These are phyloP conservation scores for Saccharomycopsis babjevae DNA, from an alignment of 805 yeast species.

Conservation along the genomic window DNA sequence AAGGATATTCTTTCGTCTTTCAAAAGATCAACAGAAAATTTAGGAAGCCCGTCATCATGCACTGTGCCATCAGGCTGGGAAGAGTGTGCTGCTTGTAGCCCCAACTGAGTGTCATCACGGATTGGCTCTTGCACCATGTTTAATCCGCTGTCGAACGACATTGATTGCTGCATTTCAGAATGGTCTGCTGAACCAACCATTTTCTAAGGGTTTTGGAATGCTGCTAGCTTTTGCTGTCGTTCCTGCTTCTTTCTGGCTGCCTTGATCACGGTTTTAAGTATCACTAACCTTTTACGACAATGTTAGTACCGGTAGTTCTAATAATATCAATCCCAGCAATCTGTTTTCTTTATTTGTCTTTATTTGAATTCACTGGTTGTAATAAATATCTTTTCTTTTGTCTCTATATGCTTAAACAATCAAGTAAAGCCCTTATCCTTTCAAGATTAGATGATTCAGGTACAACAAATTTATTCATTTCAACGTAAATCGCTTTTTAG, in stretches of 20 bases:
- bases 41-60: slow-evolving; percentile 19
- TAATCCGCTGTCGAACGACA: background rate
- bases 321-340: too few relatives aligned
- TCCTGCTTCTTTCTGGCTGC: background rate
- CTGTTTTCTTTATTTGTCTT: too few relatives aligned
- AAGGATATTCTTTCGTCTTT: slow-evolving; percentile 40
- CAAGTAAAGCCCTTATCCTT: too few relatives aligned
- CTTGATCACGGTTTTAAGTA: too few relatives aligned
- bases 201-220: background rate
- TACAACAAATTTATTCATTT: background rate
- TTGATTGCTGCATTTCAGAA: background rate
- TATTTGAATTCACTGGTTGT: too few relatives aligned
- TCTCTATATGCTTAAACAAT: too few relatives aligned
- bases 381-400: too few relatives aligned
- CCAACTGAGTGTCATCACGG: background rate
- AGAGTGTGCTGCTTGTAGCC: background rate
- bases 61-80: background rate
- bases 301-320: too few relatives aligned
- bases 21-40: slow-evolving; percentile 29
- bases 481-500: background rate
- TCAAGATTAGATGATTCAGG: background rate
- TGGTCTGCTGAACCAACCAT: background rate
- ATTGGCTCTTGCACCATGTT: background rate
- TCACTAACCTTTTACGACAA: too few relatives aligned
- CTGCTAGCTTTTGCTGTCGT: background rate